Evolutionary conservation across 1,139 yeast species (phyloP), one percentile per base, ranked within the genome.

Genomic region (Meyerozyma guilliermondii): DNA sequence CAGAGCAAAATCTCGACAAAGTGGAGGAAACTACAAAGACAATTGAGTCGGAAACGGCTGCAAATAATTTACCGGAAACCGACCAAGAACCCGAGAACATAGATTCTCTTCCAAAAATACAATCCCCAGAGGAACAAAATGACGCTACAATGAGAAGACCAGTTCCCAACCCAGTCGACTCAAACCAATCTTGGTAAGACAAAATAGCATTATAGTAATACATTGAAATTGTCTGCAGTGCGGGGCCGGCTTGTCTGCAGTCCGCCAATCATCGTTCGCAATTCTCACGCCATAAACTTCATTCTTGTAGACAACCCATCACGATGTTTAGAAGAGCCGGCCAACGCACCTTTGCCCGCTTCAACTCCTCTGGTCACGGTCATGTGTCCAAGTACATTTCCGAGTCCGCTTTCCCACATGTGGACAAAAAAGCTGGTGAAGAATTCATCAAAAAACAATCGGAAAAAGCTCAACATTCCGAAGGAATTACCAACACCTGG

Each of bases 391-490:
- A 71, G 56, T 56, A 52, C 54, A 62, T 72, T 52, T 64, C 65
- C 50, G 76, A 70, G 41, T 51, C 56, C 28, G 75, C 77, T 18
- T 71, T 60, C 61, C 48, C 56, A 39, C 68, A 66, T 50, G 56
- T 62, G 46, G 57, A 68, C 63, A 60, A 61, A 51, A 51, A 62
- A 49, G 73, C 72, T 33, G 78, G 77, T 43, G 72, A 71, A 46
- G 71, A 67, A 28, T 73, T 68, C 62, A 62, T 60, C 51, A 66
- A 65, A 54, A 56, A 59, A 29, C 59, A 62, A 54, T 66, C 79
- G 55, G 88, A 83, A 56, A 79, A 87, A 59, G 75, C 73, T 56
- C 82, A 83, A 60, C 98, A 92, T 70, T 89, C 96, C 45, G 75
- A 67, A 51, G 76, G 78, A 51, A 83, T 96, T 52, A 77, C 95